A percentile compares a stretch with the other conserved stretches of the same genome.
Evolutionary conservation across 164 flowering plant genomes (phyloP).

Genomic region (Liquidambar formosana): DNA sequence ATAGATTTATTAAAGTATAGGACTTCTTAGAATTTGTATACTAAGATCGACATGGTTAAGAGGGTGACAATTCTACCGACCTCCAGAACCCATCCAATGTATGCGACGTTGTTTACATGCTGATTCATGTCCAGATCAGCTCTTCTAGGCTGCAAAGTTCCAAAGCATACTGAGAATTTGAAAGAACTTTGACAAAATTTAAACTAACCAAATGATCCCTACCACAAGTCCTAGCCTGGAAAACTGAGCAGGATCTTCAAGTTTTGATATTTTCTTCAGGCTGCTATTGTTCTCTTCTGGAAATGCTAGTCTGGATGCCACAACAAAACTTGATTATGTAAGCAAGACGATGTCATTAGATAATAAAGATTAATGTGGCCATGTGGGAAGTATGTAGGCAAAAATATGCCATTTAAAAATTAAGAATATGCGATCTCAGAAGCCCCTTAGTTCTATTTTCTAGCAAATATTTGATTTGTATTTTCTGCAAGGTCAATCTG

Average conservation of each 20-base stretch:
- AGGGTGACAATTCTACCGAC: slow-evolving; percentile 33
- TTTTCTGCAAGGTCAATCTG: background rate
- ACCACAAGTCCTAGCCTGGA: slow-evolving; percentile 69
- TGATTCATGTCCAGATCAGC: slow-evolving; percentile 97
- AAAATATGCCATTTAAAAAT: background rate
- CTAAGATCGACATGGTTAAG: background rate
- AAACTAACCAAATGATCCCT: slow-evolving; percentile 21
- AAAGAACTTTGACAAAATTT: slow-evolving; percentile 1
- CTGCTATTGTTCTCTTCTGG: slow-evolving; percentile 71
- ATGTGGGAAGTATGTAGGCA: no score
- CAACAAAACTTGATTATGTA: background rate
- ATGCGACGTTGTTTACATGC: slow-evolving; percentile 95
- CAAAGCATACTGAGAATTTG: slow-evolving; percentile 15
- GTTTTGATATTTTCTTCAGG: slow-evolving; percentile 67
- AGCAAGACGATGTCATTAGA: background rate
- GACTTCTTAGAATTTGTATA: background rate
- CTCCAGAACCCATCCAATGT: slow-evolving; percentile 99
- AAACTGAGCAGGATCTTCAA: slow-evolving; percentile 71
- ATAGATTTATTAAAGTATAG: slow-evolving; percentile 1
- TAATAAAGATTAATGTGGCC: no score
- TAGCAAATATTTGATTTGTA: background rate
- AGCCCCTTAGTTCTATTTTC: background rate
- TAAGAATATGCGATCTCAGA: background rate
- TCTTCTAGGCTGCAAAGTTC: slow-evolving; percentile 79
- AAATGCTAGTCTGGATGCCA: slow-evolving; percentile 57